Base-by-base conservation (phyloP, 306 rosid genomes). In the Ochetophila trinervis region DNA sequence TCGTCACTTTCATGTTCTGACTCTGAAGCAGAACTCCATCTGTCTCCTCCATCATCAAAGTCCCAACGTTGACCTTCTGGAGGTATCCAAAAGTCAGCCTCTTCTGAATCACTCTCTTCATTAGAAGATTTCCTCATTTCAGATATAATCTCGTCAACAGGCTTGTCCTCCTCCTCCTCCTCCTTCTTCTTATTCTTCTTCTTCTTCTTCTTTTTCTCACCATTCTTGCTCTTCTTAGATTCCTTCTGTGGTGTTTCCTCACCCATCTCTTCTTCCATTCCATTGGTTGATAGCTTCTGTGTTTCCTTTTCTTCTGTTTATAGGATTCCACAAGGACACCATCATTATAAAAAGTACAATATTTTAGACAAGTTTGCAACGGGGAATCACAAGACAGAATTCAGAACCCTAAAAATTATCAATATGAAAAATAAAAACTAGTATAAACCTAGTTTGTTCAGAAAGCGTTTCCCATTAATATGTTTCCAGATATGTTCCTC, bases 401-500 rank as follows among this genome's bases (percentile, higher is more conserved):
- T 4, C 4, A 51, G 36, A 30, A 32, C 56, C 15, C 57, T 19
- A 8, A 37, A 34, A 77, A 42, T 16, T 19, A 11, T 17, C 15
- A 47, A 53, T 67, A 55, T 18, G 17, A 74, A 9, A 45, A 76
- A 44, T 1, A 22, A 36, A 37, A 66, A 47, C 22, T 54, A 71
- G 53, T 21, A 82, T 88, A 42, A 58, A 93, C 98, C 98, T 74
- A 93, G 80, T 73, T 87, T 89, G 71, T 86, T 93, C 76, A 93
- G 96, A 76, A 93, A 93, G 10, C 94, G 84, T 73, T 78, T 93
- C 17, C 98, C 98, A 55, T 66, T 89, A 66, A 93, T 83, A 80
- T 93, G 97, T 87, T 93, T 93, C 98, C 98, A 93, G 70, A 93
- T 86, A 74, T 93, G 98, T 60, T 93, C 97, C 77, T 93, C 98